phyloP scores from a whole-genome alignment of 2,329 filamentous ascomycete species.

The Neoascochyta sp. region DNA sequence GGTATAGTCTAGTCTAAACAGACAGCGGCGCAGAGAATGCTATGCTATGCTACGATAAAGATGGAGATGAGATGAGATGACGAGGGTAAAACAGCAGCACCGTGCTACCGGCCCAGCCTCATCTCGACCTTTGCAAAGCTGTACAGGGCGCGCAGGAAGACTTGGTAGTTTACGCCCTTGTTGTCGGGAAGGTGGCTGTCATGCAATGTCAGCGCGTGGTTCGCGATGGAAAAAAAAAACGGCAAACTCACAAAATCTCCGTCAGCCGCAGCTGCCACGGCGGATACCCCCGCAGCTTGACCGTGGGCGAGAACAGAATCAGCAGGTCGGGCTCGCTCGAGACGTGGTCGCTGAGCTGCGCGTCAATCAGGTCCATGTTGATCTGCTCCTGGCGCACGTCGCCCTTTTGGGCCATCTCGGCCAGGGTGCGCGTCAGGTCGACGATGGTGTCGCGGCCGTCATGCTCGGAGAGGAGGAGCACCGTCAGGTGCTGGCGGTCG shows the following conservation, averaged over 20 bases:
- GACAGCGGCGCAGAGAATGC: too few relatives aligned
- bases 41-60: slow-evolving; percentile 2
- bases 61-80: too few relatives aligned
- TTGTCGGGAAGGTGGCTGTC: slow-evolving; percentile 60
- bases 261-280: slow-evolving; percentile 95
- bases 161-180: slow-evolving; percentile 84
- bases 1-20: too few relatives aligned
- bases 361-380: slow-evolving; percentile 79
- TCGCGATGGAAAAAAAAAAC: slow-evolving; percentile 4
- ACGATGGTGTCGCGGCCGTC: slow-evolving; percentile 93
- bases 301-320: slow-evolving; percentile 77
- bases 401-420: slow-evolving; percentile 88
- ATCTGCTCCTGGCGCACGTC: slow-evolving; percentile 82
- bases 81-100: too few relatives aligned
- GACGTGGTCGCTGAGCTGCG: slow-evolving; percentile 73
- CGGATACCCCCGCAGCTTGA: slow-evolving; percentile 86
- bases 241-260: slow-evolving; percentile 72
- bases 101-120: slow-evolving; percentile 64
- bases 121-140: slow-evolving; percentile 86
- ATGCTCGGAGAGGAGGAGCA: slow-evolving; percentile 80
- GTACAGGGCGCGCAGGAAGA: slow-evolving; percentile 80
- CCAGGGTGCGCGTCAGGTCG: slow-evolving; percentile 87
- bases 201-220: slow-evolving; percentile 9
- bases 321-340: slow-evolving; percentile 89
- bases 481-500: slow-evolving; percentile 46